phyloP scores from a whole-genome alignment of 768 basidiomycete genomes.

The Dentipellis fragilis region DNA sequence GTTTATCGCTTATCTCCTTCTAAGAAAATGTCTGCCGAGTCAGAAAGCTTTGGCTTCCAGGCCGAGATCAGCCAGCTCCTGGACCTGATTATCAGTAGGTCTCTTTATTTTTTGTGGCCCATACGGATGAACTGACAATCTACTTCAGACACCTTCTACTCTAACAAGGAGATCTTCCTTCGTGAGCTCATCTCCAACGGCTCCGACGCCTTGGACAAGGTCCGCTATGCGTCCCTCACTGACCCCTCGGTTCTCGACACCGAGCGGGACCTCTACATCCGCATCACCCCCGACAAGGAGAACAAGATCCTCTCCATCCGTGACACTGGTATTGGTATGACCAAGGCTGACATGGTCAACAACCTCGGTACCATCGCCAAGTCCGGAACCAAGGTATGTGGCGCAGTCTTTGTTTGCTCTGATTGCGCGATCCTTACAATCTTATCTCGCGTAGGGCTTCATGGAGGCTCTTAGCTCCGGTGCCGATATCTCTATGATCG shows the following conservation, averaged over 20 bases:
- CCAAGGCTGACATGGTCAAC: constrained; percentile 99
- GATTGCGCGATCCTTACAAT: background rate
- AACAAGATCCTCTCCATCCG: constrained; percentile 85
- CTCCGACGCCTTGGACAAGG: constrained; percentile 99
- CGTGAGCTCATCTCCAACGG: constrained; percentile 95
- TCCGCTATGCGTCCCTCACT: constrained; percentile 93
- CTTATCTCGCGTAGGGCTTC: constrained; percentile 58
- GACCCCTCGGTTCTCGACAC: constrained; percentile 84
- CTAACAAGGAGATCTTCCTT: constrained; percentile 99
- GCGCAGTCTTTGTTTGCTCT: background rate
- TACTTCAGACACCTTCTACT: constrained; percentile 93
- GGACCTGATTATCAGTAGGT: constrained; percentile 95
- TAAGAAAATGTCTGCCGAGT: constrained; percentile 42
- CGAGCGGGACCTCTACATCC: constrained; percentile 90
- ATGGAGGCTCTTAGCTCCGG: constrained; percentile 95
- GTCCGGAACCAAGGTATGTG: constrained; percentile 78
- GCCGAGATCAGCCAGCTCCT: constrained; percentile 99
- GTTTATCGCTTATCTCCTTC: constrained; percentile 10
- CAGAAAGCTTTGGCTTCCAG: constrained; percentile 92
- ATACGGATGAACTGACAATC: constrained; percentile 9
- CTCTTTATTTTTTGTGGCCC: constrained; percentile 1
- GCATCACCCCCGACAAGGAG: constrained; percentile 93
- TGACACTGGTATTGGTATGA: constrained; percentile 98
- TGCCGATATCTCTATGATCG: constrained; percentile 93
- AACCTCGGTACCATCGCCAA: constrained; percentile 95